These are phyloP conservation scores for Triadica sebifera DNA, from an alignment of 345 rosid species.

Conservation along the genomic window DNA sequence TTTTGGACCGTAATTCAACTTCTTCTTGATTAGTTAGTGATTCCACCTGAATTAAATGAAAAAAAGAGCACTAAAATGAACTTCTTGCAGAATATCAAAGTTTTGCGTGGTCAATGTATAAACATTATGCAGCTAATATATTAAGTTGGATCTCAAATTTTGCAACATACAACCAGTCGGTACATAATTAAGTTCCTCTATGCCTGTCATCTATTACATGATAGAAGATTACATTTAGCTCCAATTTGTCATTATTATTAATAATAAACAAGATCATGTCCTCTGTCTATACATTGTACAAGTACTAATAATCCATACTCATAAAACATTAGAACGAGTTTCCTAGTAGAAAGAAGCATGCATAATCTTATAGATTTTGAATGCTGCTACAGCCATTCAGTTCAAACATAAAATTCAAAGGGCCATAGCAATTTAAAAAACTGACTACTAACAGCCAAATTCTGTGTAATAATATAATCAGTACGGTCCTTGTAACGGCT, in stretches of 20 bases:
- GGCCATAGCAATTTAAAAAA: not conserved
- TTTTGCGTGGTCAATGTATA: not conserved
- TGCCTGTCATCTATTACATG: not conserved
- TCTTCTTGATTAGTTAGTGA: constrained; percentile 73
- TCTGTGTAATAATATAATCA: not conserved
- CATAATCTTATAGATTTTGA: not conserved
- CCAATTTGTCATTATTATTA: not conserved
- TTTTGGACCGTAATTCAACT: constrained; percentile 78
- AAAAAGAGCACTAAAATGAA: not conserved
- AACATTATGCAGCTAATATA: not conserved
- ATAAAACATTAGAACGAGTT: not conserved
- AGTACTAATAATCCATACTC: not conserved
- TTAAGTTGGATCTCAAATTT: not conserved
- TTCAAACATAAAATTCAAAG: not conserved
- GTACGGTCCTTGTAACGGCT: no score
- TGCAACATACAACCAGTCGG: not conserved
- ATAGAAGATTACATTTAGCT: not conserved
- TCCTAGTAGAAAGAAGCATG: not conserved
- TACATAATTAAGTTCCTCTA: not conserved
- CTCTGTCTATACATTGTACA: not conserved
- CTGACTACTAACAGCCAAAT: not conserved
- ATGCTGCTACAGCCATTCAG: not conserved
- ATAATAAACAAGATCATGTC: not conserved
- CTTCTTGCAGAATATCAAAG: not conserved
- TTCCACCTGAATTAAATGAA: constrained; percentile 50